These are phyloP conservation scores for Clathrus columnatus DNA, from an alignment of 768 basidiomycete species.

Conservation along the genomic window DNA sequence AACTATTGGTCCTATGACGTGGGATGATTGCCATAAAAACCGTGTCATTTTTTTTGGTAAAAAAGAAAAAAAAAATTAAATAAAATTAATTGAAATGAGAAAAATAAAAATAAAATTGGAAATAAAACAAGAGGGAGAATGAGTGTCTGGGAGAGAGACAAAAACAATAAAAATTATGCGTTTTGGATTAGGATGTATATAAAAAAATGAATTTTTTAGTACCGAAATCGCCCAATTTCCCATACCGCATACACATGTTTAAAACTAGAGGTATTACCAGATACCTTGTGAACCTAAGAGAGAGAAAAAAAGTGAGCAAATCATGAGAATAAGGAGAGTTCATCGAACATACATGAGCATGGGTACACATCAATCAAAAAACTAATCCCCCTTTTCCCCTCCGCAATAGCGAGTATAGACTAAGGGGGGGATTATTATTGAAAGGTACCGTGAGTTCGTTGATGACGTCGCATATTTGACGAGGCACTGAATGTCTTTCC, in stretches of 20 bases:
- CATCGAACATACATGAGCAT: neutral
- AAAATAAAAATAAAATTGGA: neutral
- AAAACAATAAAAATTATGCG: no score
- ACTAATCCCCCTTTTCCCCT: no score
- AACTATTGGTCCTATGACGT: no score
- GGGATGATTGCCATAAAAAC: neutral
- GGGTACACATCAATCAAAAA: neutral
- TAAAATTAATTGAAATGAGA: neutral
- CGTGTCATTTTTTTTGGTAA: no score
- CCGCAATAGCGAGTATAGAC: no score
- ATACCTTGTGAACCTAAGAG: no score
- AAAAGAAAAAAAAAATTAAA: neutral
- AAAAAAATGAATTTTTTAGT: no score
- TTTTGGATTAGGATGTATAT: neutral
- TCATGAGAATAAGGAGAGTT: neutral
- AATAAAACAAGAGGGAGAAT: neutral
- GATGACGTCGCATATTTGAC: slow-evolving; percentile 77
- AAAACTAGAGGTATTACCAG: neutral
- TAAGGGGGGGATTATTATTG: neutral
- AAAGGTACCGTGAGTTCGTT: slow-evolving; percentile 48
- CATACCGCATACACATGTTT: neutral
- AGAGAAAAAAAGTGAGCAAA: neutral
- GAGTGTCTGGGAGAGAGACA: no score
- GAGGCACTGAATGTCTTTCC: slow-evolving; percentile 76
- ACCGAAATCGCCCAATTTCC: no score